Conservation (phyloP, 495 filamentous ascomycete genomes). For the Penicillium pulvis region DNA sequence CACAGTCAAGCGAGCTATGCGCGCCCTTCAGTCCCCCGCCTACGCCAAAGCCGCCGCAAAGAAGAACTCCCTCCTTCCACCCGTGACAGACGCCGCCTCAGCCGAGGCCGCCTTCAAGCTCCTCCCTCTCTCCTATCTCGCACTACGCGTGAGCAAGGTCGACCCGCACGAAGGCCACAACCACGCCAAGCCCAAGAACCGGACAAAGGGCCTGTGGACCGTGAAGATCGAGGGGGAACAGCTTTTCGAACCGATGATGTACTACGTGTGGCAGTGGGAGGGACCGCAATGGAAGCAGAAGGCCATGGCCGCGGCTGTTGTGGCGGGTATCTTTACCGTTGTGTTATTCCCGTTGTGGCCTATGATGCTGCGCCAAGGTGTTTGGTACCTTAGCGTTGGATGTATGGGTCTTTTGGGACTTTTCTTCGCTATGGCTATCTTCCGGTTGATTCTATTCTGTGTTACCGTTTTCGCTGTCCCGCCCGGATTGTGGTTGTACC, state of each 20-base stretch:
- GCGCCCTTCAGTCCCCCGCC: constrained; percentile 84
- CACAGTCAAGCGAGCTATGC: constrained; percentile 92
- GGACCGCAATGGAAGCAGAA: constrained; percentile 92
- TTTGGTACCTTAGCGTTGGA: constrained; percentile 97
- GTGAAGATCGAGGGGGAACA: constrained; percentile 97
- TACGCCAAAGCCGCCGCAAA: constrained; percentile 78
- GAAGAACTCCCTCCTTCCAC: constrained; percentile 88
- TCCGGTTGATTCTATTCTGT: constrained; percentile 93
- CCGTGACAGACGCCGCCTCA: constrained; percentile 80
- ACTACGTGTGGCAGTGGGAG: constrained; percentile 98
- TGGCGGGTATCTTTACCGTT: constrained; percentile 78
- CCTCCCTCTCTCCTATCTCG: constrained; percentile 92
- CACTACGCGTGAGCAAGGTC: constrained; percentile 83
- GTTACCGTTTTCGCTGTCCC: constrained; percentile 82
- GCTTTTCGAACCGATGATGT: constrained; percentile 83
- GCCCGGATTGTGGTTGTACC: constrained; percentile 95
- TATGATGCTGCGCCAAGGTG: constrained; percentile 82
- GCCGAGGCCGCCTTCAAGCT: constrained; percentile 94
- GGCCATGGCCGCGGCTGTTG: constrained; percentile 79
- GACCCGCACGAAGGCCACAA: constrained; percentile 74
- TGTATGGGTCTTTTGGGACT: constrained; percentile 88
- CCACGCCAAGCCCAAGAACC: constrained; percentile 79
- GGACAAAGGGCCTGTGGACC: constrained; percentile 93
- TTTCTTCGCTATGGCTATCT: constrained; percentile 98
- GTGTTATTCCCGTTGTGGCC: constrained; percentile 99